Conservation (phyloP, 768 basidiomycete genomes). For the Mycena vulgaris region DNA sequence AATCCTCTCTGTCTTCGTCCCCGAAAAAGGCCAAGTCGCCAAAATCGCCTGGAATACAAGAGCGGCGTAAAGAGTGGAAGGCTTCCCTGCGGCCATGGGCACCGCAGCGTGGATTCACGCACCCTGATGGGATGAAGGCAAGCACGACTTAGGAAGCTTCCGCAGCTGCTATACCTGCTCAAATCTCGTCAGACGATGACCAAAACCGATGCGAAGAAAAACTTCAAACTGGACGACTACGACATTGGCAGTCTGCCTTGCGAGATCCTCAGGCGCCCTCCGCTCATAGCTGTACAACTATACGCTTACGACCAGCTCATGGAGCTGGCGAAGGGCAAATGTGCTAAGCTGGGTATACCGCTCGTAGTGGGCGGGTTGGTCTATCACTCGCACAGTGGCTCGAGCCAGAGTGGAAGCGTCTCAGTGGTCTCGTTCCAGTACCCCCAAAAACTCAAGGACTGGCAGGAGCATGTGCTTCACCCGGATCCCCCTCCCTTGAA, state of each 20-base stretch:
- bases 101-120: not conserved
- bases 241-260: not conserved
- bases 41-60: not conserved
- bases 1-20: no score
- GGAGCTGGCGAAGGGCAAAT: not conserved
- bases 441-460: not conserved
- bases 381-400: not conserved
- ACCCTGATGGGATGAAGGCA: not conserved
- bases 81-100: not conserved
- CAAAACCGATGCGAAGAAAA: not conserved
- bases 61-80: not conserved
- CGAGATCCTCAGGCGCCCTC: not conserved
- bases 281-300: not conserved
- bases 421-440: not conserved
- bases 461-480: not conserved
- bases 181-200: not conserved
- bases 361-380: not conserved
- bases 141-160: not conserved
- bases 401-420: not conserved
- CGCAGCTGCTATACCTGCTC: no score
- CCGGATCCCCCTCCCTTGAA: constrained; percentile 5
- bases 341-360: not conserved
- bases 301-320: not conserved
- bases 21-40: constrained; percentile 1
- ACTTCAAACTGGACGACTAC: not conserved